Conservation (phyloP, 345 rosid genomes). For the Isatis tinctoria region DNA sequence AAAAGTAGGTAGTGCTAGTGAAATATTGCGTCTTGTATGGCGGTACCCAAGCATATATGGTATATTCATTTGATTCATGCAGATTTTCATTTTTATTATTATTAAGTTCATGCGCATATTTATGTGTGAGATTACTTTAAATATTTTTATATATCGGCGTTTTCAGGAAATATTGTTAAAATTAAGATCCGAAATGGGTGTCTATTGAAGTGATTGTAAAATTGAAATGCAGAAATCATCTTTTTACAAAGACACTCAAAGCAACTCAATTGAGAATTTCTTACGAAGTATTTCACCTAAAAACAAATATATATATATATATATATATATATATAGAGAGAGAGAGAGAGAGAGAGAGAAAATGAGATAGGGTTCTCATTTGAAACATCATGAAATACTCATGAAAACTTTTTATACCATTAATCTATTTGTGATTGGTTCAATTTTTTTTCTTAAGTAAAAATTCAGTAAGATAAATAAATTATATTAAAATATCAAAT, state of each 20-base stretch:
- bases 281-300: too few relatives aligned
- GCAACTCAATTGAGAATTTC: too few relatives aligned
- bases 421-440: too few relatives aligned
- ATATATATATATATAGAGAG: too few relatives aligned
- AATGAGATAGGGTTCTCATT: too few relatives aligned
- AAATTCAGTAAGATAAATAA: too few relatives aligned
- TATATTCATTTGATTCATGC: not conserved
- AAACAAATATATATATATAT: too few relatives aligned
- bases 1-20: not conserved
- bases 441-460: too few relatives aligned
- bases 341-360: too few relatives aligned
- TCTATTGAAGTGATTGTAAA: not conserved
- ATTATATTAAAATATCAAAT: too few relatives aligned
- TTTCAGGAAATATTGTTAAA: not conserved
- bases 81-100: not conserved
- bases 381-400: too few relatives aligned
- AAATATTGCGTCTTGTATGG: not conserved
- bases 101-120: not conserved
- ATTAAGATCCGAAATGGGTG: not conserved
- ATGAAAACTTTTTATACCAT: too few relatives aligned
- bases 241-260: not conserved
- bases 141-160: not conserved
- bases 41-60: not conserved
- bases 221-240: not conserved
- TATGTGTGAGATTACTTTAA: not conserved